Base-by-base conservation (phyloP, 148 eudicot genomes). In the Polygonum aviculare region DNA sequence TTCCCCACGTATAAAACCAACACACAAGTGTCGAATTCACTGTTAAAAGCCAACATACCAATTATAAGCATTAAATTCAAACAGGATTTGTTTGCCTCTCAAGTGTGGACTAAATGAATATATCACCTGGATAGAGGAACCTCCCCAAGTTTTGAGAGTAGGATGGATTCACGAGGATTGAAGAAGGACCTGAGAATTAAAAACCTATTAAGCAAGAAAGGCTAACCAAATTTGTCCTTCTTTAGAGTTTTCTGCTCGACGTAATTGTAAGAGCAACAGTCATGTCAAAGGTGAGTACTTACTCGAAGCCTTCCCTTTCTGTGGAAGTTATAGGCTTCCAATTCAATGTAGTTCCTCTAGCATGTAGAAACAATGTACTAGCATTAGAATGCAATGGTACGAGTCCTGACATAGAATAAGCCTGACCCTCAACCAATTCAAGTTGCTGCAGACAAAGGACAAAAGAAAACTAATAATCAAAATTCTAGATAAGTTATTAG, bases 1-100 rank as follows among this genome's bases (percentile, higher is more conserved):
- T 80, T 87, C 41, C 98, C 98, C 84, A 92, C 97, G 57, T 87
- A 86, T 22, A 94, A 63, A 78, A 94, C 92, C 76, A 88, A 72
- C 77, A 84, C 94, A 73, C 89, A 90, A 73, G 88, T 84, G 84
- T 94, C 98, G 83, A 94, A 94, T 80, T 94, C 98, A 60, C 98
- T 94, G 87, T 69, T 75, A 55, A 69, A 76, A 71, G 3, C 77
- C 81, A 75, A 71, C 77, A 69, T 52, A 67, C 12, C 26, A 40
- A 39, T 73, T 73, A 77, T 73, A 75, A 82, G 73, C 33, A 79
- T 39, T 74, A 39, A 75, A 72, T 49, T 48, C 40, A 70, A 26
- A 60, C 31, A 70, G 9, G 8, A 7, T 44, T 15, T 22, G 75
- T 8, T 48, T 21, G 35, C 40, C 54, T 72, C 50, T 19, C 33